Conservation (phyloP, 345 rosid genomes). For the Pelargonium nanum region DNA sequence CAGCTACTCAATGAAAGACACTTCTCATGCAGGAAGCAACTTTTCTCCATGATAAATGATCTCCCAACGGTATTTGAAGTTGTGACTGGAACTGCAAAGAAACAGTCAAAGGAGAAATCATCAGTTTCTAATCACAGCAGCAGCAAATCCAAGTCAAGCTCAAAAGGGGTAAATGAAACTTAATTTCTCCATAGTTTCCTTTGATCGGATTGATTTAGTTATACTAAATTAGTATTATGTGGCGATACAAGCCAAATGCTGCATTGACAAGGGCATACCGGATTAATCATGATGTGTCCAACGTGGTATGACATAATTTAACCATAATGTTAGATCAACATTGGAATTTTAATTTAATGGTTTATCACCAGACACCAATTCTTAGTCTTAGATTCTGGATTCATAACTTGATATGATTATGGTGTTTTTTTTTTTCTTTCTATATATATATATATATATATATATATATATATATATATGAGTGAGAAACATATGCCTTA, state of each 20-base stretch:
- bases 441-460: too few species aligned
- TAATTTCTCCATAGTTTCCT: not conserved
- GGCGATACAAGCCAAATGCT: not conserved
- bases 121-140: constrained; percentile 41
- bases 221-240: not conserved
- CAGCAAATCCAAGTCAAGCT: constrained; percentile 45
- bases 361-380: too few species aligned
- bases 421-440: too few species aligned
- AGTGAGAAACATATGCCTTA: too few species aligned
- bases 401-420: too few species aligned
- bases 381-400: too few species aligned
- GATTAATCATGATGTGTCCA: not conserved
- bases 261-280: not conserved
- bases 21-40: constrained; percentile 41
- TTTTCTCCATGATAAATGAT: constrained; percentile 61
- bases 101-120: constrained; percentile 43
- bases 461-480: too few species aligned
- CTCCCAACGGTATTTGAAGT: constrained; percentile 62
- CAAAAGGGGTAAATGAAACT: constrained; percentile 31
- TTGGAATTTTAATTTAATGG: too few species aligned
- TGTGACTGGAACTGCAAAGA: constrained; percentile 49
- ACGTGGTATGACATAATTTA: not conserved
- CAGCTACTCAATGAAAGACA: not conserved
- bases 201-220: not conserved
- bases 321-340: too few species aligned